Percentiles rank a stretch among this genome's conserved stretches.
Evolutionary conservation across 805 yeast species (phyloP).

Genomic region (Wickerhamiella sorbophila): DNA sequence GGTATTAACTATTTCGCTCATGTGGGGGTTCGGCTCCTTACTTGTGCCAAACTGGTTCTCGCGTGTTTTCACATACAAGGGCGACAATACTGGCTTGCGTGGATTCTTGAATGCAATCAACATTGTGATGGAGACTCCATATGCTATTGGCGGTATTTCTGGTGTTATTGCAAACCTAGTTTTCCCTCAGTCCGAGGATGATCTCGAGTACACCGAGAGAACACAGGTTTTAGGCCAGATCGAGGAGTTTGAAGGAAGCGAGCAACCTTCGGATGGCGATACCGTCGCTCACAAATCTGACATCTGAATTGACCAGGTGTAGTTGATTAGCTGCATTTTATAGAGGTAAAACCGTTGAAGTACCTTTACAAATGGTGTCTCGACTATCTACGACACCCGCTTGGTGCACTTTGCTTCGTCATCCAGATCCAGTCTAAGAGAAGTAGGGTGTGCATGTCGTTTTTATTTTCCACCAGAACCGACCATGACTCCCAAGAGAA

Average conservation of each 20-base stretch:
- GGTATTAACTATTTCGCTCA: constrained; percentile 45
- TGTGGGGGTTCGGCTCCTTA: constrained; percentile 52
- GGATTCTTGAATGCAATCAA: constrained; percentile 55
- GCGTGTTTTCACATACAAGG: constrained; percentile 49
- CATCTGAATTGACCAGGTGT: too few relatives aligned
- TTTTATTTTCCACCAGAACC: neutral
- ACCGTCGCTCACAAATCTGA: too few relatives aligned
- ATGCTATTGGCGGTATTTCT: constrained; percentile 50
- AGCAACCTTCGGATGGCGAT: neutral
- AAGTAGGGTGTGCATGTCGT: neutral
- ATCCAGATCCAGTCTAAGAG: neutral
- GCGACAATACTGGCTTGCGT: constrained; percentile 35
- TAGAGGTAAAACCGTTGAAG: too few relatives aligned
- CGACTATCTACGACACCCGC: too few relatives aligned
- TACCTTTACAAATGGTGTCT: too few relatives aligned
- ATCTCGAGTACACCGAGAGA: neutral
- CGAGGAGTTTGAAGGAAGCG: neutral
- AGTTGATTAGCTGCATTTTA: too few relatives aligned
- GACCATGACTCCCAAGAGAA: neutral
- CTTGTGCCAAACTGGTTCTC: constrained; percentile 49
- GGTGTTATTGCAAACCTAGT: constrained; percentile 45
- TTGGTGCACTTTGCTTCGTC: too few relatives aligned
- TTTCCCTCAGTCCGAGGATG: constrained; percentile 27
- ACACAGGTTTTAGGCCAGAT: neutral
- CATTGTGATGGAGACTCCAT: constrained; percentile 55